Percentiles rank a stretch among this genome's conserved stretches.
Evolutionary conservation across 495 filamentous ascomycete genomes (phyloP).

Genomic region (Xylaria cubensis): DNA sequence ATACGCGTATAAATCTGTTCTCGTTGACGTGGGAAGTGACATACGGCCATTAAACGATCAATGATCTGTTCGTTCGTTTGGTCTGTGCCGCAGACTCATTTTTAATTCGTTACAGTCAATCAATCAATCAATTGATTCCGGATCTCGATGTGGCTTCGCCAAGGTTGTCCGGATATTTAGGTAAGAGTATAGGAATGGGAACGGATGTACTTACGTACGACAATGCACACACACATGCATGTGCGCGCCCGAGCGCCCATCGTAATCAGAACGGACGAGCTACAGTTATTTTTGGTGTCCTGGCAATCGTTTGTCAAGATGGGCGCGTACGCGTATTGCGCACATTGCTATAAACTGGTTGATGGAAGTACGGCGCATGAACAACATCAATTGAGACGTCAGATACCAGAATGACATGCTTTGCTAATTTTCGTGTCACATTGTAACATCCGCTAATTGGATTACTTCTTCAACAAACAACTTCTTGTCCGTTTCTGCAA

Average conservation of each 20-base stretch:
- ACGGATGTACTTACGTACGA: not conserved
- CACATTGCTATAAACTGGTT: not conserved
- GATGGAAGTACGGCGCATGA: not conserved
- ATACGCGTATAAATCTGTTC: not conserved
- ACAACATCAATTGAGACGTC: not conserved
- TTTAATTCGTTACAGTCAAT: not conserved
- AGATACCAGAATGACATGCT: too few species aligned
- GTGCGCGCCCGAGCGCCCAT: not conserved
- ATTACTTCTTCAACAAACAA: not conserved
- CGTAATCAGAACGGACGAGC: not conserved
- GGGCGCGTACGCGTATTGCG: too few species aligned
- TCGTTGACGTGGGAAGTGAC: not conserved
- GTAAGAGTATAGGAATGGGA: not conserved
- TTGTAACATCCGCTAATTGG: too few species aligned
- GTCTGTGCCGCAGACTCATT: not conserved
- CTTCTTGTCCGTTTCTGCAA: not conserved
- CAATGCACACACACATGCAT: not conserved
- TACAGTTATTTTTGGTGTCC: not conserved
- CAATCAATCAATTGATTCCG: not conserved
- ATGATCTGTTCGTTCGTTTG: not conserved
- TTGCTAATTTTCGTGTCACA: too few species aligned
- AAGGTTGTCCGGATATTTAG: constrained; percentile 6
- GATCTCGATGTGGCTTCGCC: constrained; percentile 11
- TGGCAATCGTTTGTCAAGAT: too few species aligned
- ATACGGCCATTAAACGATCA: not conserved